phyloP scores from a whole-genome alignment of 2,329 filamentous ascomycete genomes.

The Sarocladium kiliense region DNA sequence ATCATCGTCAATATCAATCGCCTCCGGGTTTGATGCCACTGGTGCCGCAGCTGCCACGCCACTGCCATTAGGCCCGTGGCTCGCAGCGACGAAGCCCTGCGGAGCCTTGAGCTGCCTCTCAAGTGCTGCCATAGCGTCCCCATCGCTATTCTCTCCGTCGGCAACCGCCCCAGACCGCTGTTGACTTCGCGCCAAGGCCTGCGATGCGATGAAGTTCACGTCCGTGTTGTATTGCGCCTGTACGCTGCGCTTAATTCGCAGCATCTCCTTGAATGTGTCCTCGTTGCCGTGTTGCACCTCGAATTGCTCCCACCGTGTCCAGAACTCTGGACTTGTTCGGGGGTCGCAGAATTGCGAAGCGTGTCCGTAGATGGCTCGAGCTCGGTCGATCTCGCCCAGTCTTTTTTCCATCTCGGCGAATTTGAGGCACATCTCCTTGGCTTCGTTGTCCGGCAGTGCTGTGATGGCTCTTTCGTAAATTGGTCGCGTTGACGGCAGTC shows the following conservation, averaged over 20 bases:
- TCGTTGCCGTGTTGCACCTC: conserved; percentile 98
- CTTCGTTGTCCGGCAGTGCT: conserved; percentile 87
- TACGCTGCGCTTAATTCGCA: conserved; percentile 93
- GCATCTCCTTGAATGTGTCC: conserved; percentile 99
- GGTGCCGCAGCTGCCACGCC: conserved; percentile 31
- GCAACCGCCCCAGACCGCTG: conserved; percentile 42
- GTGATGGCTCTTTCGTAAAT: conserved; percentile 97
- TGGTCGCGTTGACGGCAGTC: conserved; percentile 84
- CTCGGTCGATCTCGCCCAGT: conserved; percentile 89
- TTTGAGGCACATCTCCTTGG: conserved; percentile 96
- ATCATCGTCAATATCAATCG: conserved; percentile 67
- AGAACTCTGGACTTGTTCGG: conserved; percentile 82
- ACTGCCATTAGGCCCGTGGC: conserved; percentile 63
- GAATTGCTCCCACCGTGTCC: conserved; percentile 95
- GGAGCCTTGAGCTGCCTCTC: conserved; percentile 87
- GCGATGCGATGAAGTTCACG: conserved; percentile 96
- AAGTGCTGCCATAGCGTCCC: conserved; percentile 83
- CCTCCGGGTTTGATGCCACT: conserved; percentile 70
- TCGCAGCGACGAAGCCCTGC: conserved; percentile 85
- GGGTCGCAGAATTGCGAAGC: conserved; percentile 97
- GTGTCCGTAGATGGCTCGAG: conserved; percentile 92
- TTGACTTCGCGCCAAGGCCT: conserved; percentile 84
- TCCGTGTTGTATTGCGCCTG: conserved; percentile 98
- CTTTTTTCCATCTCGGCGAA: conserved; percentile 96
- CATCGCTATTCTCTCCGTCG: conserved; percentile 33